These are phyloP conservation scores for Erysimum cheiri DNA, from an alignment of 441 rosid species.

Conservation along the genomic window DNA sequence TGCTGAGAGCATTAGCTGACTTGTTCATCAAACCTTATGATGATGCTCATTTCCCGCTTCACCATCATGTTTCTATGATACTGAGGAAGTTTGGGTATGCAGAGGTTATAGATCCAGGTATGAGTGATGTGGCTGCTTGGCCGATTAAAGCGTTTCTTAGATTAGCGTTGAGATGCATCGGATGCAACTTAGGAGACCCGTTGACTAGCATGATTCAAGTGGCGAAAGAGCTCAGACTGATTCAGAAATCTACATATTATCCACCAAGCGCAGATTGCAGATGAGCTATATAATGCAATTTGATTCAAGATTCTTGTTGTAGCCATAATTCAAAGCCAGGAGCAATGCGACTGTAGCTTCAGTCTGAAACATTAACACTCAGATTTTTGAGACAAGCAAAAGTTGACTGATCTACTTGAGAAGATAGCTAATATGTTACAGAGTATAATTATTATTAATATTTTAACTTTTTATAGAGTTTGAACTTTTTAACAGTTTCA, in stretches of 20 bases:
- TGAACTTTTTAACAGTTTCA: too few species aligned
- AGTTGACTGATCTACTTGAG: background rate
- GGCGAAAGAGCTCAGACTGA: constrained; percentile 26
- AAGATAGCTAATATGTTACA: background rate
- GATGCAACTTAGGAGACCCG: constrained; percentile 33
- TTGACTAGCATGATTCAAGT: constrained; percentile 37
- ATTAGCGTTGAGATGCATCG: constrained; percentile 40
- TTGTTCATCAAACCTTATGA: constrained; percentile 32
- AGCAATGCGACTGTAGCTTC: background rate
- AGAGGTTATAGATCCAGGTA: constrained; percentile 24
- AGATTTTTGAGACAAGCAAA: background rate
- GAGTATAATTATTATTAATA: too few species aligned
- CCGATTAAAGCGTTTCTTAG: constrained; percentile 30
- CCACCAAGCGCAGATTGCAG: background rate
- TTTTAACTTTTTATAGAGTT: too few species aligned
- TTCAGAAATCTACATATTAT: constrained; percentile 22
- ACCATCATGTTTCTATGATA: constrained; percentile 31
- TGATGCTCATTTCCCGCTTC: constrained; percentile 15
- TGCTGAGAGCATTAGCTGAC: constrained; percentile 43
- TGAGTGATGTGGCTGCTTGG: constrained; percentile 20
- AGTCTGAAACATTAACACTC: background rate
- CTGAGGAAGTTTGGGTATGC: constrained; percentile 34
- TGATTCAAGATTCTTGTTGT: background rate
- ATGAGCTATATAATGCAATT: background rate
- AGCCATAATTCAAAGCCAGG: background rate